These are phyloP conservation scores for Syncephalis plumigaleata DNA, from an alignment of 371 early-diverging fungal species.

Conservation along the genomic window DNA sequence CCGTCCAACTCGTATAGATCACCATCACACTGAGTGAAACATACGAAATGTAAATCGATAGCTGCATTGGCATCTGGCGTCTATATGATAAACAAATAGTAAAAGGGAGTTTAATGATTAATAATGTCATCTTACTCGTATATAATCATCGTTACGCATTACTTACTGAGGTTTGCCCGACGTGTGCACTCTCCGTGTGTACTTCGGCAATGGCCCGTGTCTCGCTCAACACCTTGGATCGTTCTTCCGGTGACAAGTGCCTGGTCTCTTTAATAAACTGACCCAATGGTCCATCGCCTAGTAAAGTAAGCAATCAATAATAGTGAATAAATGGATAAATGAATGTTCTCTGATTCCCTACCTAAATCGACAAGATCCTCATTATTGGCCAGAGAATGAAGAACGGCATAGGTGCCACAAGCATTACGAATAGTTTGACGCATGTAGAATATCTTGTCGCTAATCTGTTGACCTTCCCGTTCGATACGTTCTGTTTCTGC, in stretches of 20 bases:
- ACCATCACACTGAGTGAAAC: constrained; percentile 54
- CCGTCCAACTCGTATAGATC: constrained; percentile 81
- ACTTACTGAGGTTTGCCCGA: constrained; percentile 58
- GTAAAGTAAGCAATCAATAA: not conserved
- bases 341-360: not conserved
- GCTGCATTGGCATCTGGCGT: constrained; percentile 49
- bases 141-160: no score
- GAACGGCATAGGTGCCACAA: constrained; percentile 73
- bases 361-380: constrained; percentile 3
- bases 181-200: constrained; percentile 34
- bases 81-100: constrained; percentile 10
- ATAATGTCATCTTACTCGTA: not conserved
- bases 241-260: constrained; percentile 40
- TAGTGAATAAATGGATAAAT: not conserved
- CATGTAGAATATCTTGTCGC: constrained; percentile 49
- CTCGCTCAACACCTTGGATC: constrained; percentile 45
- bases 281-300: constrained; percentile 37
- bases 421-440: constrained; percentile 85
- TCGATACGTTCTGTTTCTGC: constrained; percentile 29
- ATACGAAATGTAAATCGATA: constrained; percentile 69
- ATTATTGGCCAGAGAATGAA: constrained; percentile 55
- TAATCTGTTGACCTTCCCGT: constrained; percentile 27
- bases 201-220: constrained; percentile 31
- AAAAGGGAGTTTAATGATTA: not conserved
- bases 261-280: constrained; percentile 37